Conservation (phyloP, 139 green algal species). For the Picochlorum sp. region DNA sequence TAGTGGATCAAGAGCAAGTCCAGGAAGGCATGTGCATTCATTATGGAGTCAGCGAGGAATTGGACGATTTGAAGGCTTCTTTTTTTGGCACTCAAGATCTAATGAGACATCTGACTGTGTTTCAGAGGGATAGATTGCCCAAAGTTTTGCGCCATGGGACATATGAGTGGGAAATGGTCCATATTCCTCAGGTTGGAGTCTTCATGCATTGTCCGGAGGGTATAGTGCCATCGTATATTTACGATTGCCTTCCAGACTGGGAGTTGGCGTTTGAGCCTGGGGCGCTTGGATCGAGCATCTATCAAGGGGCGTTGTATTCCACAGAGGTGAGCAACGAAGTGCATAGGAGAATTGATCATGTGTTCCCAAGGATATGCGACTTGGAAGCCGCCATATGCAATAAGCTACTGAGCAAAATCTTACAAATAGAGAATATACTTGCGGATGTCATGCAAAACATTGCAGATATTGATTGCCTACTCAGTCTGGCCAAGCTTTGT, state of each 20-base stretch:
- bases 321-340: conserved; percentile 44
- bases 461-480: conserved; percentile 75
- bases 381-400: conserved; percentile 48
- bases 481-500: conserved; percentile 52
- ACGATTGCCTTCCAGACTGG: conserved; percentile 65
- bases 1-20: conserved; percentile 47
- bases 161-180: conserved; percentile 63
- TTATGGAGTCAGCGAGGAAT: conserved; percentile 49
- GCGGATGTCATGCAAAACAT: conserved; percentile 11
- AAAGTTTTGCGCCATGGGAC: conserved; percentile 20
- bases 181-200: conserved; percentile 69
- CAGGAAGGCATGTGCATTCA: conserved; percentile 44
- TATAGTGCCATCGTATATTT: conserved; percentile 44
- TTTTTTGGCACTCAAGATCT: conserved; percentile 54
- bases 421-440: neutral
- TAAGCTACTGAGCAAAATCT: neutral
- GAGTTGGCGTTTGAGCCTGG: conserved; percentile 41
- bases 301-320: conserved; percentile 53
- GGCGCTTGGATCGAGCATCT: neutral
- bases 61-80: conserved; percentile 60
- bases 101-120: conserved; percentile 50
- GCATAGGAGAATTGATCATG: conserved; percentile 57
- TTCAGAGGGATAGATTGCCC: conserved; percentile 56
- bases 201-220: conserved; percentile 38
- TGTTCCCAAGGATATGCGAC: conserved; percentile 73